Base-by-base conservation (phyloP, 768 basidiomycete species). In the Lactarius pseudohatsudake region DNA sequence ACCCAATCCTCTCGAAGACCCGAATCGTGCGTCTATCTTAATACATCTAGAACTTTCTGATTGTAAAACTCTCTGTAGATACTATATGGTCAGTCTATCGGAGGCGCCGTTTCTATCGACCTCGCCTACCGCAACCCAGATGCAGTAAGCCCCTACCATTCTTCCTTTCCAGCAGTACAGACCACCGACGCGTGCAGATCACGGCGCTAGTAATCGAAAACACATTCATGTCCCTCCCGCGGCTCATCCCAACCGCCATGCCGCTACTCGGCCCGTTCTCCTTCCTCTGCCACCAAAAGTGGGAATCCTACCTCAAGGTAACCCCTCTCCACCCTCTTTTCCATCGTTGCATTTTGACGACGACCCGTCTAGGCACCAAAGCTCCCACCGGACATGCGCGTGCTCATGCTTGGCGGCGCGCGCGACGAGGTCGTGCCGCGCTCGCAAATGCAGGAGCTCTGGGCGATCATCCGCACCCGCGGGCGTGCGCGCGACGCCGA, bases 91-190 rank as follows among this genome's bases (percentile, higher is more conserved):
- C 90, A 92, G 74, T 91, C 87, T 11, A 93, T 97, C 47, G 96
- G 96, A 18, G 96, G 96, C 38, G 96, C 95, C 0, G 95, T 98
- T 4, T 84, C 91, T 15, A 90, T 98, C 57, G 90, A 95, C 76
- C 87, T 96, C 22, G 91, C 92, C 0, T 88, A 88, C 67, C 81
- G 83, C 34, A 96, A 95, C 74, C 84, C 89, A 0, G 76, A 83
- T 22, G 84, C 88, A 72, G 92, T 89, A 66, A 75, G 38, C 26
- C 28, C 26, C n/a, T n/a, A 9, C n/a, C n/a, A 5, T 34, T 22
- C 22, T 26, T 11, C 22, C 2, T 50, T n/a, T 50, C 8, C 20
- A 18, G 43, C 43, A 20, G 8, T n/a, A 10, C 5, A n/a, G n/a
- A 47, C 45, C 45, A 5, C 45, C 45, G n/a, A 47, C 45, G 4